Conservation (phyloP, 1,284 basidiomycete species). For the Cystobasidium slooffiae region DNA sequence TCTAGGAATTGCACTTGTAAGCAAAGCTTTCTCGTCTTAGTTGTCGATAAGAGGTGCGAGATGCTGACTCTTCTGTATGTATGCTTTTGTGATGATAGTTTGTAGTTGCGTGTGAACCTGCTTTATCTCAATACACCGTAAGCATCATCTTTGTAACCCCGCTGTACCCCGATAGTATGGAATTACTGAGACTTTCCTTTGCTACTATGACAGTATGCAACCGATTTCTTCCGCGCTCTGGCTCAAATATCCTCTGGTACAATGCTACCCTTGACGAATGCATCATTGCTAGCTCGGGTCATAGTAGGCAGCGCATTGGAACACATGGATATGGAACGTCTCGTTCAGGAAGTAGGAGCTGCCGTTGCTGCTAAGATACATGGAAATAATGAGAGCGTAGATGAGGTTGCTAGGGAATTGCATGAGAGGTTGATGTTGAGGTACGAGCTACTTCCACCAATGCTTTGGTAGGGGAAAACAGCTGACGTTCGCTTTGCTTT, state of each 20-base stretch:
- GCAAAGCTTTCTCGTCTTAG: constrained; percentile 51
- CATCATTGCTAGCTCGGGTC: constrained; percentile 92
- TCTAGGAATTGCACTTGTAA: constrained; percentile 83
- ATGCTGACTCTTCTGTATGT: background rate
- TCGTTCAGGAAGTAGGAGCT: constrained; percentile 89
- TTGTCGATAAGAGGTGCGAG: background rate
- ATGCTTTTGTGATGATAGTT: constrained; percentile 64
- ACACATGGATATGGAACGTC: constrained; percentile 94
- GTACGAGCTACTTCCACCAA: too few species aligned
- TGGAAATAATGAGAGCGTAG: constrained; percentile 80
- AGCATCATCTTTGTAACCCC: constrained; percentile 52
- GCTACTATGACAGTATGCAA: constrained; percentile 63
- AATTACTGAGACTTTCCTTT: constrained; percentile 51
- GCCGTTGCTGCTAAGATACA: constrained; percentile 91
- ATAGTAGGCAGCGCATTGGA: constrained; percentile 97
- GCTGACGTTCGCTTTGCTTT: too few species aligned
- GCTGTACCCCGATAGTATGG: too few species aligned
- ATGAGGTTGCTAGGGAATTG: constrained; percentile 90
- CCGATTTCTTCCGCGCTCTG: constrained; percentile 93
- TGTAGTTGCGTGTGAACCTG: constrained; percentile 98
- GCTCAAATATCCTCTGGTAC: constrained; percentile 89
- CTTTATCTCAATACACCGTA: constrained; percentile 88
- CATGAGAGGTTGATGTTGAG: constrained; percentile 84
- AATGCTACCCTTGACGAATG: constrained; percentile 95
- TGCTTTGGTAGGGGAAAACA: too few species aligned